Percentiles rank a stretch among this genome's conserved stretches.
Conservation (phyloP, 345 rosid genomes). For the Rhodamnia rubescens region DNA sequence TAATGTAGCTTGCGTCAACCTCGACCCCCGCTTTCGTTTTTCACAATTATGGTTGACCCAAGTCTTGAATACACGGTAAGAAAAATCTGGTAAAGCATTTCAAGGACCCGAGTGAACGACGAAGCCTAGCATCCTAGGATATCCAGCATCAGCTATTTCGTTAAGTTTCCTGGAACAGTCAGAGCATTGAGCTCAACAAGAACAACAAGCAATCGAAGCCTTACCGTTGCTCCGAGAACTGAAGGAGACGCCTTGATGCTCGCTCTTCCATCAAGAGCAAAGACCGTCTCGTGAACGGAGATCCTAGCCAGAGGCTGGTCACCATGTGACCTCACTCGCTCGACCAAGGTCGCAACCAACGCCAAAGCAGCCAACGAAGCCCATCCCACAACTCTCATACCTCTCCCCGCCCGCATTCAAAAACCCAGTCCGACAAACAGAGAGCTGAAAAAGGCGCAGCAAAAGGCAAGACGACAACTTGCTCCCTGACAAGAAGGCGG, state of each 20-base stretch:
- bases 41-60: not conserved
- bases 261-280: not conserved
- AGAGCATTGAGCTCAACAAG: not conserved
- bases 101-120: not conserved
- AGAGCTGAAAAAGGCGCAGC: not conserved
- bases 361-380: not conserved
- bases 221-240: constrained; percentile 46
- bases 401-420: not conserved
- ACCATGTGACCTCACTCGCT: not conserved
- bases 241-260: constrained; percentile 29
- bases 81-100: not conserved
- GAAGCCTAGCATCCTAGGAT: not conserved
- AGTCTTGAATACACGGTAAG: not conserved
- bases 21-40: not conserved
- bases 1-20: not conserved
- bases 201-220: not conserved
- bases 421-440: not conserved
- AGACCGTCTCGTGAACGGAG: constrained; percentile 5
- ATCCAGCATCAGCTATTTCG: no score
- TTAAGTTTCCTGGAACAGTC: not conserved
- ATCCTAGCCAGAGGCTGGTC: constrained; percentile 65
- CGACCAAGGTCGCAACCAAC: not conserved
- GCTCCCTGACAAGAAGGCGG: not conserved
- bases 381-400: not conserved
- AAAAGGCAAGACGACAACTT: no score